Evolutionary conservation across 331 rosid species (phyloP).

Genomic region (Prunus yedoensis): DNA sequence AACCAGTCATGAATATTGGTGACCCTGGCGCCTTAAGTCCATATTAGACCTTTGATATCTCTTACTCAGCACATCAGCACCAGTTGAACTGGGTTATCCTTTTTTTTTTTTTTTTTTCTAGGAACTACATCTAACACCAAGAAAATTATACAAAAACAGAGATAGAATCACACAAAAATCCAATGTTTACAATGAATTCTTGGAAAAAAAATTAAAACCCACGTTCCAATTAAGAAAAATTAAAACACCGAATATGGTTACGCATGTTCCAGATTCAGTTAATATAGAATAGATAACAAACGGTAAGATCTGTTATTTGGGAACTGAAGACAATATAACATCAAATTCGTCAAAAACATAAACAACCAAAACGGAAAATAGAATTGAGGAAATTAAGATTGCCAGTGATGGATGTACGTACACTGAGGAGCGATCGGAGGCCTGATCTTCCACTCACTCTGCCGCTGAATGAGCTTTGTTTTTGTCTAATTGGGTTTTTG

Average conservation of each 20-base stretch:
- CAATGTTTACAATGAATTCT: neutral
- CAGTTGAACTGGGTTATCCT: neutral
- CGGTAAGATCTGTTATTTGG: neutral
- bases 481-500: neutral
- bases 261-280: neutral
- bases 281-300: neutral
- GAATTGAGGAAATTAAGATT: neutral
- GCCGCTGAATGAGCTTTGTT: neutral
- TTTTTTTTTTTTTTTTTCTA: neutral
- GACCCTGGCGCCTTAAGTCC: neutral
- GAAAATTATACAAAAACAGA: neutral
- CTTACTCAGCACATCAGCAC: neutral
- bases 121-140: neutral
- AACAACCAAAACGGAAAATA: neutral
- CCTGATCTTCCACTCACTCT: neutral
- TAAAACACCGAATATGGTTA: neutral
- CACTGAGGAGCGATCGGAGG: constrained; percentile 5
- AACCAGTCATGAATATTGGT: neutral
- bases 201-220: neutral
- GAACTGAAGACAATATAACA: neutral
- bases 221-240: neutral
- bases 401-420: neutral
- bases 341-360: neutral
- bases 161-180: neutral
- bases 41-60: neutral